Percentiles rank a stretch among this genome's conserved stretches.
phyloP scores from a whole-genome alignment of 345 rosid genomes.

The Brassica incana region DNA sequence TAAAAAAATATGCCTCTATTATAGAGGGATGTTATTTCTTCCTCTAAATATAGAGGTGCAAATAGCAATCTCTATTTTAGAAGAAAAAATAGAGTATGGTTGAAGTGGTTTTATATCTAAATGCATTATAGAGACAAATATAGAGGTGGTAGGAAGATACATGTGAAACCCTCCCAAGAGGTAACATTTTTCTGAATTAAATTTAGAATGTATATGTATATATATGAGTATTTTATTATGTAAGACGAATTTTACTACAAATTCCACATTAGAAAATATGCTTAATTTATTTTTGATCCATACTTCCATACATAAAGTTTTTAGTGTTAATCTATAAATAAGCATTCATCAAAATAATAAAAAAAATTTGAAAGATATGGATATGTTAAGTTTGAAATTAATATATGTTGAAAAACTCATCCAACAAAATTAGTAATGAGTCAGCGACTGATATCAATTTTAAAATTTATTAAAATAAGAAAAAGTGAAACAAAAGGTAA shows the following conservation, averaged over 20 bases:
- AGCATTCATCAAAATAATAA: neutral
- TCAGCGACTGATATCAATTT: neutral
- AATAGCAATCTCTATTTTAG: too few relatives aligned
- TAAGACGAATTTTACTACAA: neutral
- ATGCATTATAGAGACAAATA: too few relatives aligned
- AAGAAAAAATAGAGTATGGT: too few relatives aligned
- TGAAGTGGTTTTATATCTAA: too few relatives aligned
- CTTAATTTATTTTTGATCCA: neutral
- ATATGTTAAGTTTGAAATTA: neutral
- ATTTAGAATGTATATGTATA: neutral
- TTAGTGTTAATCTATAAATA: neutral
- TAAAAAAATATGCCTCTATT: too few relatives aligned
- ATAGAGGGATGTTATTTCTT: too few relatives aligned
- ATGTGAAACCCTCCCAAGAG: neutral
- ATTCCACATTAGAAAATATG: neutral
- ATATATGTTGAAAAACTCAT: neutral
- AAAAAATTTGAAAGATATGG: neutral
- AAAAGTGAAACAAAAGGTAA: constrained; percentile 29
- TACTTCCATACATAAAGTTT: neutral
- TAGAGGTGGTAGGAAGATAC: neutral
- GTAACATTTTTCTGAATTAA: neutral
- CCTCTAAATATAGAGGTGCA: too few relatives aligned
- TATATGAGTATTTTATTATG: neutral
- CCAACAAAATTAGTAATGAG: neutral
- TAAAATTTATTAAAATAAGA: neutral